Evolutionary conservation across 2,329 filamentous ascomycete genomes (phyloP), one percentile per base, ranked within the genome.

Genomic region (Ramichloridium luteum): DNA sequence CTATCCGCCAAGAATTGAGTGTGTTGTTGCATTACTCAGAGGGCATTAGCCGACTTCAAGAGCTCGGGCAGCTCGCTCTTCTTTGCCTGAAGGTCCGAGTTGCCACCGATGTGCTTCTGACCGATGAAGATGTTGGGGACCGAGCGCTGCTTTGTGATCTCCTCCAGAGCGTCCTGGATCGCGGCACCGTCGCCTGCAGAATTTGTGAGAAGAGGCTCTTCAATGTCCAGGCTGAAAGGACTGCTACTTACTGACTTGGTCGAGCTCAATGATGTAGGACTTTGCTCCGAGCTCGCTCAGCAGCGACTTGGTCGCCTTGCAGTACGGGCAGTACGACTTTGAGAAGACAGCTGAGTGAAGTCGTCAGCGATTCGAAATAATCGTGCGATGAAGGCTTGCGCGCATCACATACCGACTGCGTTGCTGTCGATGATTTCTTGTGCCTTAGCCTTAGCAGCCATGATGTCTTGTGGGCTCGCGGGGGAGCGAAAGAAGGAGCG

Each of bases 261-360:
- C 86, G 40, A 98, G 68, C 69, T 98, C 90, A 36, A 90, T 65
- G 34, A 71, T 56, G 51, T 71, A 74, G 60, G 72, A 86, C 48
- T 85, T 80, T 39, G 81, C 82, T 44, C 76, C 74, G 36, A 75
- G 48, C 36, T 74, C 65, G 51, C 68, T 72, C 48, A 98, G 67
- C 30, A 83, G 68, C 35, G 67, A 53, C 75, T 96, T 96, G 47
- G 79, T 75, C 38, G 76, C 68, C 36, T 63, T 69, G 71, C 88
- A 96, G 72, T 93, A 92, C 9, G 86, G 85, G 72, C 90, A 98
- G 67, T 84, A 93, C 11, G 79, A 83, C 68, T 98, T 98, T 62
- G 80, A 86, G 72, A 98, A 98, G 57, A 98, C 82, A 50, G 90
- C 81, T 82, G 31, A 13, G 23, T 8, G n/a, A 12, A 25, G n/a